Evolutionary conservation across 1,284 basidiomycete genomes (phyloP), one percentile per base, ranked within the genome.

Genomic region (Heterobasidion irregulare): DNA sequence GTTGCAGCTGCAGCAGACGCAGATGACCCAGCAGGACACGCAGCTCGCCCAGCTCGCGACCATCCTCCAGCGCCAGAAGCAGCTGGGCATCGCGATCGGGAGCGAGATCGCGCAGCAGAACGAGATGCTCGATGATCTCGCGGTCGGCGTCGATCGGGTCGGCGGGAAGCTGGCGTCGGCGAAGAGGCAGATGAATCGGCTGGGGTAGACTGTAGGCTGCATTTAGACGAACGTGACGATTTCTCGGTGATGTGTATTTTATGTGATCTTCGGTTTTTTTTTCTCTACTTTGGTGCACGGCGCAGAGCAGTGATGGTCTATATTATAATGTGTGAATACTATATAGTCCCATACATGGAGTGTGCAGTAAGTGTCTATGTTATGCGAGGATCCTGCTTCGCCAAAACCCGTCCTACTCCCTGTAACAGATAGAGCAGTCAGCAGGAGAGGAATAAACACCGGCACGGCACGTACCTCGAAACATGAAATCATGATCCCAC

Each of bases 401-500:
- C 67, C 62, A 84, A 64, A 33, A 73, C 63, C 58, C 68, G 74
- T 53, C 82, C 84, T 53, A 86, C 70, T 50, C 83, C 82, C 83
- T 86, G 57, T 0, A 52, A 41, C 34, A 15, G 46, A 46, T 32
- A 5, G 46, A 47, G 18, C 46, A 16, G n/a, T 32, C 18, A 18
- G 16, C 44, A 43, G 2, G 16, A 38, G 43, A 26, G 6, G 44
- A 32, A 9, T 49, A 16, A n/a, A 19, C 6, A 53, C 13, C 12
- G 34, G 60, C 78, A 26, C 26, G 26, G 26, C 26, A 26, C 26
- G 26, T 62, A 84, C 93, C 82, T 99, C 95, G 68, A 91, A 99
- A 66, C 88, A 94, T 55, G 89, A 86, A 68, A 99, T 98, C 94
- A 96, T 95, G 60, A 96, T 89, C 34, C 96, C 96, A 71, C 97